Evolutionary conservation across 2,329 filamentous ascomycete species (phyloP).

Genomic region (Blastomyces gilchristii): DNA sequence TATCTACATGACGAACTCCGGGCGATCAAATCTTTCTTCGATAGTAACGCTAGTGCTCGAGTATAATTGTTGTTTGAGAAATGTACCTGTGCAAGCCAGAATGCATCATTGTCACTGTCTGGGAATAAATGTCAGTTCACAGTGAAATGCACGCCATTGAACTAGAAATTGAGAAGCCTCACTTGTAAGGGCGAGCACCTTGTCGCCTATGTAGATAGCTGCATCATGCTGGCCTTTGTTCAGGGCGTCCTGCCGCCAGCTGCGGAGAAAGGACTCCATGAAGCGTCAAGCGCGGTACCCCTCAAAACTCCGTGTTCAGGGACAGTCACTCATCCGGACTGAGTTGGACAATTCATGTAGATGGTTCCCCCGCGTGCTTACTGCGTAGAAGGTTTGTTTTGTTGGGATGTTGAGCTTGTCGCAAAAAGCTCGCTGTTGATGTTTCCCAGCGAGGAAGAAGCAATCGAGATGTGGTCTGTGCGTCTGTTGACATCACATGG

Average conservation of each 20-base stretch:
- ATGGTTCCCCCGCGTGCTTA: neutral
- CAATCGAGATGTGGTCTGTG: constrained; percentile 7
- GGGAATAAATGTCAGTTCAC: constrained; percentile 10
- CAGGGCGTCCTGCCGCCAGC: constrained; percentile 90
- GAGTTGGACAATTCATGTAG: neutral
- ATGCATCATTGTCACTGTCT: constrained; percentile 91
- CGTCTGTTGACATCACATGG: constrained; percentile 8
- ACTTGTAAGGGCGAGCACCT: constrained; percentile 90
- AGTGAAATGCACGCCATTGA: neutral
- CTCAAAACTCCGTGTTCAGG: neutral
- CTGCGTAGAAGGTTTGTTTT: neutral
- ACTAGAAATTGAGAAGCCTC: constrained; percentile 11
- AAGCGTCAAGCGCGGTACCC: neutral
- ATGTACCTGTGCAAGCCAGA: constrained; percentile 96
- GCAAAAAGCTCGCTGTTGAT: neutral
- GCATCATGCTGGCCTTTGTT: constrained; percentile 95
- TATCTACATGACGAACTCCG: constrained; percentile 84
- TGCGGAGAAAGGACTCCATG: constrained; percentile 90
- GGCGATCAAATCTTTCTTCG: constrained; percentile 68
- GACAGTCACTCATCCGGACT: neutral
- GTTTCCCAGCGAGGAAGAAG: constrained; percentile 1
- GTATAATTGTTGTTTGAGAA: constrained; percentile 93
- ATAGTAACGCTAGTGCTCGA: constrained; percentile 75
- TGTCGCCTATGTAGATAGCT: constrained; percentile 94
- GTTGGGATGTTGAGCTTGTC: constrained; percentile 1